Conservation (phyloP, 306 rosid species). For the Lagenaria siceraria region DNA sequence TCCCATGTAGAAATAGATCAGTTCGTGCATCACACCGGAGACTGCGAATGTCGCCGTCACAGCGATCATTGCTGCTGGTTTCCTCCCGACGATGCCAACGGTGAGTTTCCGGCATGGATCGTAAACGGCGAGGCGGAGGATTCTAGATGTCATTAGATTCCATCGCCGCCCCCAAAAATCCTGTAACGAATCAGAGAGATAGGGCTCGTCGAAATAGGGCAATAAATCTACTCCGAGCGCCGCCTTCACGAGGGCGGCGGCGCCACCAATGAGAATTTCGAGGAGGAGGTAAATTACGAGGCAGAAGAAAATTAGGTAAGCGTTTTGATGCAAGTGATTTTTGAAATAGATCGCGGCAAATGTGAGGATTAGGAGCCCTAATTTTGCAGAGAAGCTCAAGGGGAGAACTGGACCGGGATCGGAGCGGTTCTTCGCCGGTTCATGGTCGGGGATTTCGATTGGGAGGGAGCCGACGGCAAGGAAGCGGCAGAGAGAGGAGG, state of each 20-base stretch:
- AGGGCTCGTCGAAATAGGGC: slow-evolving; percentile 53
- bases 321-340: slow-evolving; percentile 24
- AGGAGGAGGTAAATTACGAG: slow-evolving; percentile 37
- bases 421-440: slow-evolving; percentile 16
- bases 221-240: slow-evolving; percentile 35
- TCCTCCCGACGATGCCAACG: slow-evolving; percentile 1
- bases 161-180: slow-evolving; percentile 76
- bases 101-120: slow-evolving; percentile 21
- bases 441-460: slow-evolving; percentile 28
- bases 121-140: slow-evolving; percentile 41
- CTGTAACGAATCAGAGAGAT: slow-evolving; percentile 49
- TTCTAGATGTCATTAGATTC: slow-evolving; percentile 51
- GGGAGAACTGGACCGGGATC: slow-evolving; percentile 17
- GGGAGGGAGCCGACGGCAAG: slow-evolving; percentile 50
- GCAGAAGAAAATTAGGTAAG: slow-evolving; percentile 19
- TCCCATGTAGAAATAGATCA: slow-evolving; percentile 39
- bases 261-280: slow-evolving; percentile 25
- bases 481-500: slow-evolving; percentile 36
- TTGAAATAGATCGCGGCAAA: neutral
- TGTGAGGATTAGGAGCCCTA: neutral
- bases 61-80: slow-evolving; percentile 33
- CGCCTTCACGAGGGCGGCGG: slow-evolving; percentile 23
- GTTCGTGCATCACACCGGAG: slow-evolving; percentile 63
- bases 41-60: slow-evolving; percentile 30
- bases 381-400: slow-evolving; percentile 5